Base-by-base conservation (phyloP, 2,329 filamentous ascomycete species). In the Byssothecium circinans region DNA sequence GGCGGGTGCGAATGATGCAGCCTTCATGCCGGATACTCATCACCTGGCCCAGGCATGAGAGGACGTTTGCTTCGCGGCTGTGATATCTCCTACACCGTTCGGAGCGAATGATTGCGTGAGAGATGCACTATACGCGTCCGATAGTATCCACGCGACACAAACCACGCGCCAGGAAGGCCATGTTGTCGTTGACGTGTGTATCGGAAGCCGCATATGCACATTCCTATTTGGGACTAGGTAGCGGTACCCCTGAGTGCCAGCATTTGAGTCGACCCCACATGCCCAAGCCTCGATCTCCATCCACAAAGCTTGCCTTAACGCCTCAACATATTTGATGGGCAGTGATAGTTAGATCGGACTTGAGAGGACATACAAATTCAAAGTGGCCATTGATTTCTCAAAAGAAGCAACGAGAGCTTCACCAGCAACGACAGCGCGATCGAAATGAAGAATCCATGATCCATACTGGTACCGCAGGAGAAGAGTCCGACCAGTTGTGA, bases 261-360 rank as follows among this genome's bases (percentile, higher is more conserved):
- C 33, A 40, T 36, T 42, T 30, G 34, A 35, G 33, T 27, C 34
- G 14, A 20, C 27, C 43, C 43, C 43, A 25, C 45, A 41, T 23
- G 32, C 15, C 27, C 30, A 38, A 19, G 23, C 43, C 15, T 45
- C 35, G 23, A 27, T 41, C 30, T 10, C 4, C 25, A 19, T 51
- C 36, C 45, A 44, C 50, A 50, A 53, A 53, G 47, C 42, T 48
- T 48, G 37, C 36, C 38, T 45, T 12, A 20, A 43, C 40, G 20
- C n/a, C 25, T 25, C 17, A 19, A 27, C 25, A 27, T 7, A 27
- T 7, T 6, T 7, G 25, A 27, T 7, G 25, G 11, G 25, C 11
- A 11, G 25, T n/a, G n/a, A n/a, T n/a, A n/a, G n/a, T n/a, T n/a
- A n/a, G n/a, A n/a, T n/a, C n/a, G n/a, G n/a, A n/a, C n/a, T n/a